Evolutionary conservation across 306 rosid species (phyloP), one percentile per base, ranked within the genome.

Genomic region (Cicer cuneatum): DNA sequence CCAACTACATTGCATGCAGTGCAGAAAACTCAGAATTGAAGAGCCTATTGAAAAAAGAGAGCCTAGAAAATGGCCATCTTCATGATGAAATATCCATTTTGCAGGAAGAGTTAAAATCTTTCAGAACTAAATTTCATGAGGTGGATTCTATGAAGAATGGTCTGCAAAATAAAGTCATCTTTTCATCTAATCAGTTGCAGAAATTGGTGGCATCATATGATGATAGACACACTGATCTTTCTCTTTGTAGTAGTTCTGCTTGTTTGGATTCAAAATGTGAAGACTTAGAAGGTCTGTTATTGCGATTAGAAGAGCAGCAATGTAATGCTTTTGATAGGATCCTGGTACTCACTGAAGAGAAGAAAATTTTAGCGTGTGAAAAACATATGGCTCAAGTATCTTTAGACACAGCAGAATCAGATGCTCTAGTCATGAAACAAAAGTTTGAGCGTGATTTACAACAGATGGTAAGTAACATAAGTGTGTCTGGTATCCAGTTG

Each of bases 261-360:
- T 72, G 64, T 69, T 78, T 56, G 66, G 88, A 82, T 76, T 83
- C 82, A 65, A 86, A 84, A 49, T 81, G 86, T 56, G 51, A 71
- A 14, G 85, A 86, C 77, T 77, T 90, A 62, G 83, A 83, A 52
- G 87, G 72, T 73, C 79, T 81, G 38, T 52, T 89, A 40, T 73
- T 81, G 87, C 87, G 48, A 71, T 82, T 92, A 43, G 97, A 90
- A 81, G 86, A 87, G 86, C 79, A 92, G 71, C 92, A 90, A 80
- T 78, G 69, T 41, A 81, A 67, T 67, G 82, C 87, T 21, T 84
- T 72, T 82, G 80, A 83, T 76, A 83, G 78, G 81, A 87, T 89
- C 72, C 81, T 79, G 73, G 88, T 68, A 74, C 90, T 92, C 74
- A 39, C 78, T 61, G 88, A 95, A 71, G 98, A 95, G 82, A 92